Evolutionary conservation across 306 rosid species (phyloP).

Genomic region (Pyrus bretschneideri): DNA sequence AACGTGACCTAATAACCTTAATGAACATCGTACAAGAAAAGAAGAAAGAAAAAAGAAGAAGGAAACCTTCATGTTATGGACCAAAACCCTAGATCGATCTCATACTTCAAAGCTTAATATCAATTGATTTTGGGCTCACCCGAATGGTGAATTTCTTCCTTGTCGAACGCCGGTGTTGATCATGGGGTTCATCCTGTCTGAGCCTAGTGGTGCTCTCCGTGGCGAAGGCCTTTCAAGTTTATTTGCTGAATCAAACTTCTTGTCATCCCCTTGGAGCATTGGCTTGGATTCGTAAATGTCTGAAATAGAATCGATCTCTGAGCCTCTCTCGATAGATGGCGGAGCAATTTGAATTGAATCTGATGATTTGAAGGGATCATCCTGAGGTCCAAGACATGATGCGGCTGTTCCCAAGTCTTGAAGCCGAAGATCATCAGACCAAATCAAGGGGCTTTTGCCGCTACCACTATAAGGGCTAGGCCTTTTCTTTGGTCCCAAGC

Average conservation of each 20-base stretch:
- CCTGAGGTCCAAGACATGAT: conserved; percentile 61
- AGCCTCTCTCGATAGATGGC: conserved; percentile 45
- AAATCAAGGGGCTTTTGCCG: conserved; percentile 81
- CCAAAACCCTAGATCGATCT: conserved; percentile 55
- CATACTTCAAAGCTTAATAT: conserved; percentile 25
- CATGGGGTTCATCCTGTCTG: conserved; percentile 74
- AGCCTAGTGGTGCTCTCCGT: conserved; percentile 39
- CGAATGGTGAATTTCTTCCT: conserved; percentile 69
- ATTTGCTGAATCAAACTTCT: conserved; percentile 48
- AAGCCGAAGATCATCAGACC: conserved; percentile 86
- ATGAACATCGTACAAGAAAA: neutral
- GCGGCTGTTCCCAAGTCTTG: conserved; percentile 76
- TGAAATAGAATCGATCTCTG: conserved; percentile 55
- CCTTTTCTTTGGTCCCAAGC: conserved; percentile 63
- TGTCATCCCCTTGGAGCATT: conserved; percentile 40
- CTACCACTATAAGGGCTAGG: conserved; percentile 47
- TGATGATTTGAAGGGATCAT: conserved; percentile 61
- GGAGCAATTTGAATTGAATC: conserved; percentile 53
- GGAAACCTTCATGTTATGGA: conserved; percentile 18
- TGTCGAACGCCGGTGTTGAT: conserved; percentile 48
- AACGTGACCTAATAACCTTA: conserved; percentile 8
- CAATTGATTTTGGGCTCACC: conserved; percentile 24
- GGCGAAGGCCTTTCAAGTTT: conserved; percentile 89
- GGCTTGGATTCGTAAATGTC: conserved; percentile 74
- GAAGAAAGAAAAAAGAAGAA: conserved; percentile 1